A percentile compares a stretch with the other conserved stretches of the same genome.
Evolutionary conservation across 352 stramenopile genomes (phyloP).

Genomic region (Salisapilia sapeloensis): DNA sequence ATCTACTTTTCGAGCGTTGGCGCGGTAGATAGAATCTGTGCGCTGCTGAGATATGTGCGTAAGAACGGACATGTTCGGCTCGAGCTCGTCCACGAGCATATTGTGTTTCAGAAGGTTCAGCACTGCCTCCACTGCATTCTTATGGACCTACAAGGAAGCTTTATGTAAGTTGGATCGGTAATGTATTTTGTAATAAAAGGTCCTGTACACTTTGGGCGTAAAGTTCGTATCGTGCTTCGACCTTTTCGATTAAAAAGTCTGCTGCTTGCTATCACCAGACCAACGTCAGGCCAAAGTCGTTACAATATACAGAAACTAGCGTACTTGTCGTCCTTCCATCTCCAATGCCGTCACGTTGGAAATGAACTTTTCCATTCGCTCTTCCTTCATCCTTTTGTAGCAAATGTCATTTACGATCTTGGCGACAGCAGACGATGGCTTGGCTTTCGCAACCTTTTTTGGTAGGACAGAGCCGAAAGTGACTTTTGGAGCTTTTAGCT

Average conservation of each 20-base stretch:
- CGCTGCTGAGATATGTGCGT: constrained; percentile 75
- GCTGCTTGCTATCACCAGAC: constrained; percentile 30
- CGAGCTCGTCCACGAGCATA: constrained; percentile 59
- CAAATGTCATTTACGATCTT: constrained; percentile 79
- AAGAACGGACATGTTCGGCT: constrained; percentile 58
- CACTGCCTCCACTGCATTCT: constrained; percentile 50
- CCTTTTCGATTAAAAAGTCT: constrained; percentile 69
- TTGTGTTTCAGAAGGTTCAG: constrained; percentile 66
- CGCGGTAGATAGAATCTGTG: constrained; percentile 66
- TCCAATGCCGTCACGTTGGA: constrained; percentile 48
- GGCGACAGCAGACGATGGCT: constrained; percentile 27
- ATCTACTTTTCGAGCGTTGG: constrained; percentile 49
- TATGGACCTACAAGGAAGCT: constrained; percentile 30
- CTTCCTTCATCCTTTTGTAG: constrained; percentile 51
- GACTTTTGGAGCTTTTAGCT: constrained; percentile 52
- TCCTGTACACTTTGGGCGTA: constrained; percentile 45
- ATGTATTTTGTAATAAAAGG: not conserved
- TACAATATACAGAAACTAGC: not conserved
- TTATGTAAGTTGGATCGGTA: not conserved
- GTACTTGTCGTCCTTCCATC: constrained; percentile 47
- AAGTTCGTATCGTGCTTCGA: constrained; percentile 71
- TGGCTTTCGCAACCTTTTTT: constrained; percentile 40
- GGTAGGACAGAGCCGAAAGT: constrained; percentile 52
- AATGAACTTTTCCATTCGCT: constrained; percentile 55
- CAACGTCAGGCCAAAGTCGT: not conserved